Conservation (phyloP, 2,329 filamentous ascomycete genomes). For the Monilinia fructicola region DNA sequence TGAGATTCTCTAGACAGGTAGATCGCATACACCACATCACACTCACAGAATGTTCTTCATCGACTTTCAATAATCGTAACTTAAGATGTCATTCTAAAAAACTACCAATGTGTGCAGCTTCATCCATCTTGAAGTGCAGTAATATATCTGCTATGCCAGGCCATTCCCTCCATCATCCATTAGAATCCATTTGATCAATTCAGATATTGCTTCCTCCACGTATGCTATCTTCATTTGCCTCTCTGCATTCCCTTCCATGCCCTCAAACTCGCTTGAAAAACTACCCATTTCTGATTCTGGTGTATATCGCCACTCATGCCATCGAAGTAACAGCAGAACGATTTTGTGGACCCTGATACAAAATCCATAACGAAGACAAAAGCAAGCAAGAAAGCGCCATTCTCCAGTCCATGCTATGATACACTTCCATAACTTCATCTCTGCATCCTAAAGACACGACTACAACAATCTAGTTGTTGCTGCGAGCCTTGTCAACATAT, state of each 20-base stretch:
- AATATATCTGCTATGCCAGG: neutral
- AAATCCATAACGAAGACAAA: conserved; percentile 3
- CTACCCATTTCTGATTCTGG: too few species aligned
- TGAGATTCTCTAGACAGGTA: too few species aligned
- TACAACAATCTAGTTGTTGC: conserved; percentile 21
- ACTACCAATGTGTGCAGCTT: neutral
- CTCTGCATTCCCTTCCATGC: neutral
- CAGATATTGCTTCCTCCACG: neutral
- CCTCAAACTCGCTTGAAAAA: neutral
- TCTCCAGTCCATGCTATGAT: conserved; percentile 29
- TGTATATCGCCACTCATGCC: neutral
- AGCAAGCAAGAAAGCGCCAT: conserved; percentile 33
- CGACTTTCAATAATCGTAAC: too few species aligned
- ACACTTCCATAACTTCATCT: neutral
- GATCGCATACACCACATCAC: too few species aligned
- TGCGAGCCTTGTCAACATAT: conserved; percentile 65
- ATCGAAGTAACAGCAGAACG: neutral
- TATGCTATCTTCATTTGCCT: neutral
- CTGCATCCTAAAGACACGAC: neutral
- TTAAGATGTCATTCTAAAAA: neutral
- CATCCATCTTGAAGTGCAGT: neutral
- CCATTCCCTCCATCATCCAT: neutral
- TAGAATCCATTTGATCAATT: neutral
- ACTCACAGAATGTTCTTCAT: too few species aligned
- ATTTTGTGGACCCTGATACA: neutral